Percentiles rank a stretch among this genome's conserved stretches.
These are phyloP conservation scores for Colletotrichum lentis DNA, from an alignment of 2,329 filamentous ascomycete genomes.

Conservation along the genomic window DNA sequence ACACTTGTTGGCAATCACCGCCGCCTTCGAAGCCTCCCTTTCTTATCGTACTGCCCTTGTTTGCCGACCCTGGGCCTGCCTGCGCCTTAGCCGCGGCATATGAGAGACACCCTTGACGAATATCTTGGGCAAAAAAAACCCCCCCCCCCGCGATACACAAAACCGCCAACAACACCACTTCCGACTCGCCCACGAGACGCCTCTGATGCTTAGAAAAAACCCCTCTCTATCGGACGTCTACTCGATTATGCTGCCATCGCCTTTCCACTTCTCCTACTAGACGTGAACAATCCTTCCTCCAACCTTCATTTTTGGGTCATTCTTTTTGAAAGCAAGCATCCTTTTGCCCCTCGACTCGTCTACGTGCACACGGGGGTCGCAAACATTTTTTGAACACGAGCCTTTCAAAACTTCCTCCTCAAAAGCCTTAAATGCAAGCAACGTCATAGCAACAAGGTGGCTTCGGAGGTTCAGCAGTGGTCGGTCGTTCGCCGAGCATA, in stretches of 20 bases:
- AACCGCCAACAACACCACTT: conserved; percentile 1
- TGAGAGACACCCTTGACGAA: conserved; percentile 25
- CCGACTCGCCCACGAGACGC: conserved; percentile 11
- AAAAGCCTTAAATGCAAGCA: conserved; percentile 34
- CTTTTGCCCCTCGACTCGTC: conserved; percentile 1
- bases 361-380: conserved; percentile 6
- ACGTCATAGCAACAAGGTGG: conserved; percentile 26
- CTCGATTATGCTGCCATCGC: conserved; percentile 30
- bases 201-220: conserved; percentile 14
- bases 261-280: conserved; percentile 9
- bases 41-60: not conserved
- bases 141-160: conserved; percentile 35
- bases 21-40: not conserved
- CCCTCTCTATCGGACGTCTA: not conserved
- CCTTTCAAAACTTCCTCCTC: not conserved
- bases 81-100: conserved; percentile 25
- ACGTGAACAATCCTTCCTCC: not conserved
- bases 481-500: conserved; percentile 17
- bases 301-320: conserved; percentile 18
- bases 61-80: not conserved
- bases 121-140: conserved; percentile 18
- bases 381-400: not conserved
- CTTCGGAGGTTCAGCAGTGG: conserved; percentile 36
- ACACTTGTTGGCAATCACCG: not conserved
- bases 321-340: conserved; percentile 27